Evolutionary conservation across 495 filamentous ascomycete species (phyloP).

Genomic region (Talaromyces thailandensis): DNA sequence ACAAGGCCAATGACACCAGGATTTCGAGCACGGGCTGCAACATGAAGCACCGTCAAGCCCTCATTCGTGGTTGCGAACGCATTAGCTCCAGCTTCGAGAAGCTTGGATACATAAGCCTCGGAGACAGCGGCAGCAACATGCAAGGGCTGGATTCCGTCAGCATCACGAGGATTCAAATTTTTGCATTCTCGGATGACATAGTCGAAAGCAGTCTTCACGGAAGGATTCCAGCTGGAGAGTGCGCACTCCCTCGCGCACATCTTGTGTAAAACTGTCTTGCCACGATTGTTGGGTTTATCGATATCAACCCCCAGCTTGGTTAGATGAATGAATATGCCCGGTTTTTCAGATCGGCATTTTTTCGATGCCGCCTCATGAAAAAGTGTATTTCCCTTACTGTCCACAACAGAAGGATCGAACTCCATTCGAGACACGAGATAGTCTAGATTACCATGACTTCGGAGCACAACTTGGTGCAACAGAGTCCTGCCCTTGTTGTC

Average conservation of each 20-base stretch:
- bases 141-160: slow-evolving; percentile 10
- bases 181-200: slow-evolving; percentile 9
- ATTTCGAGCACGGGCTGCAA: slow-evolving; percentile 13
- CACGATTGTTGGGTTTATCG: slow-evolving; percentile 10
- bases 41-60: slow-evolving; percentile 13
- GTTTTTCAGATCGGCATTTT: background rate
- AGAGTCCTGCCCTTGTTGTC: slow-evolving; percentile 18
- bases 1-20: slow-evolving; percentile 10
- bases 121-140: slow-evolving; percentile 15
- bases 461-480: slow-evolving; percentile 6
- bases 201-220: slow-evolving; percentile 5
- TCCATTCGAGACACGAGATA: slow-evolving; percentile 7
- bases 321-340: slow-evolving; percentile 2
- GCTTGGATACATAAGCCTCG: slow-evolving; percentile 9
- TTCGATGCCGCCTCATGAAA: slow-evolving; percentile 6
- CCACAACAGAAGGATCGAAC: slow-evolving; percentile 7
- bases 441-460: slow-evolving; percentile 3
- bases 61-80: slow-evolving; percentile 8
- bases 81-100: slow-evolving; percentile 13
- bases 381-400: slow-evolving; percentile 13
- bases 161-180: slow-evolving; percentile 5
- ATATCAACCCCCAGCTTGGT: slow-evolving; percentile 7
- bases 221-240: background rate
- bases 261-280: slow-evolving; percentile 10
- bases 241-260: slow-evolving; percentile 2